These are phyloP conservation scores for Mychonastes homosphaera DNA, from an alignment of 139 green algal genomes.

Conservation along the genomic window DNA sequence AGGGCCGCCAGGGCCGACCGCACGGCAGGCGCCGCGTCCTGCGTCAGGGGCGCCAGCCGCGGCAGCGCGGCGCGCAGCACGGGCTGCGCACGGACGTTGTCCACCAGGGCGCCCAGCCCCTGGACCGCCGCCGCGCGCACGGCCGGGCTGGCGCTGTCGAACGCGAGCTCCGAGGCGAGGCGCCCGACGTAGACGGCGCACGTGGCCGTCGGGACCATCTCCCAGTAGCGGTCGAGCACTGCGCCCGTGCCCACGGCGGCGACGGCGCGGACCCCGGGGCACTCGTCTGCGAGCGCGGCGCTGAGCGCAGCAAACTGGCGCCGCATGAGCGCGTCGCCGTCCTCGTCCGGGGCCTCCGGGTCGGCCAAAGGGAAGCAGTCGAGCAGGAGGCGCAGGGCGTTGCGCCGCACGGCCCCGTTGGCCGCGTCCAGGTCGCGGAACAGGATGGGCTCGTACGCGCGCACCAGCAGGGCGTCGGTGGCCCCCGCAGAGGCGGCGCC, in stretches of 20 bases:
- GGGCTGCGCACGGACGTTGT: constrained; percentile 57
- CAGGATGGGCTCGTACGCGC: constrained; percentile 73
- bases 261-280: constrained; percentile 43
- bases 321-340: constrained; percentile 48
- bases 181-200: constrained; percentile 42
- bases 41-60: constrained; percentile 34
- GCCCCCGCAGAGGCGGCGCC: constrained; percentile 6
- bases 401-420: constrained; percentile 62
- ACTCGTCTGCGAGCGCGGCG: constrained; percentile 43
- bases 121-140: constrained; percentile 49
- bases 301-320: constrained; percentile 41
- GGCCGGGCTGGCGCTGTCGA: constrained; percentile 33
- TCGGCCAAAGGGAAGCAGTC: constrained; percentile 71
- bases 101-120: constrained; percentile 45
- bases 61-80: constrained; percentile 54
- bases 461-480: constrained; percentile 49
- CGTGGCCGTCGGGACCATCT: constrained; percentile 61
- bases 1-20: constrained; percentile 46
- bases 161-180: constrained; percentile 53
- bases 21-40: constrained; percentile 35
- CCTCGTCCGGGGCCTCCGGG: constrained; percentile 36
- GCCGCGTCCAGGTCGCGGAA: constrained; percentile 52
- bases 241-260: constrained; percentile 39
- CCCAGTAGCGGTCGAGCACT: constrained; percentile 67
- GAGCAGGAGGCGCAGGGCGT: constrained; percentile 54